A percentile compares a stretch with the other conserved stretches of the same genome.
Conservation (phyloP, 306 rosid genomes). For the Carpinus viminea region DNA sequence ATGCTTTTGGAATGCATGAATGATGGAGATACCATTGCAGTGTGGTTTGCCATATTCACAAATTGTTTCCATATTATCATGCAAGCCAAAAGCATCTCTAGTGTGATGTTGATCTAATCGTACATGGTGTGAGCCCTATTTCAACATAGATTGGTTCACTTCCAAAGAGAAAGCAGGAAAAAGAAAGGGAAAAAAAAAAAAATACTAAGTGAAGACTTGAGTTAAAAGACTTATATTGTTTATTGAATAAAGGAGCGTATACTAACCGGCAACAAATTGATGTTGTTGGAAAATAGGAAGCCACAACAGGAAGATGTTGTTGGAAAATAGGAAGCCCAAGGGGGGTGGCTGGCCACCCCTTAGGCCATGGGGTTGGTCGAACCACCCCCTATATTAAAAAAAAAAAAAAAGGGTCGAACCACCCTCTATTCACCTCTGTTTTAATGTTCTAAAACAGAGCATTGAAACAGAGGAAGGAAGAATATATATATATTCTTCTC, state of each 20-base stretch:
- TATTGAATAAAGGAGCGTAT: conserved; percentile 19
- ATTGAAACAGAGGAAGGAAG: no score
- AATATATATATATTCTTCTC: no score
- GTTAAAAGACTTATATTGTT: not conserved
- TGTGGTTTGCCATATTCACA: not conserved
- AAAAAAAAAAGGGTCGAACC: no score
- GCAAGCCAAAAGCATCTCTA: not conserved
- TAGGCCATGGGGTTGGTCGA: no score
- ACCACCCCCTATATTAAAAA: no score
- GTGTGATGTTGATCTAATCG: not conserved
- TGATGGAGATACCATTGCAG: not conserved
- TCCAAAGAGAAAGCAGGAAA: not conserved
- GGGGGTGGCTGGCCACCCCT: no score
- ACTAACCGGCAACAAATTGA: conserved; percentile 99
- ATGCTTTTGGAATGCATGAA: not conserved
- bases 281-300: conserved; percentile 65
- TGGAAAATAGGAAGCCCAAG: no score
- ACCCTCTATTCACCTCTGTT: no score
- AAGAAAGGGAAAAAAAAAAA: not conserved
- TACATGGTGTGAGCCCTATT: not conserved
- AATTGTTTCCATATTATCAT: not conserved
- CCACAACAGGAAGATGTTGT: no score
- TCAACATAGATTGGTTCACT: not conserved
- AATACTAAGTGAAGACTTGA: not conserved
- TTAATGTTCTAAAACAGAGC: no score